These are phyloP conservation scores for Ceriops decandra DNA, from an alignment of 345 rosid species.

Conservation along the genomic window DNA sequence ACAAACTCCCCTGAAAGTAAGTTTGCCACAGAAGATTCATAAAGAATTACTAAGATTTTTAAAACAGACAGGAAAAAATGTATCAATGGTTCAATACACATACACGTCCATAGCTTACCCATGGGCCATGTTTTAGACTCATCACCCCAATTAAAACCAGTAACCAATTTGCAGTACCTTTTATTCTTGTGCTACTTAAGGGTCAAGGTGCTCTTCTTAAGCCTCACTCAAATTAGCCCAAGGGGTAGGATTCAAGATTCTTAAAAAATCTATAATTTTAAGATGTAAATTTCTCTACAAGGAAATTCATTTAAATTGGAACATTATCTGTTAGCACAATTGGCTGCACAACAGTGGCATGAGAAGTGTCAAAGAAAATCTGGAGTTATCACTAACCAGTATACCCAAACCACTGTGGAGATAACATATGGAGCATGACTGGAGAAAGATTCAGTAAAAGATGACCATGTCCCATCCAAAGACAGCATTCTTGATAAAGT, in stretches of 20 bases:
- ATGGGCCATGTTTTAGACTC: neutral
- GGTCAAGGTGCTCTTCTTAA: slow-evolving; percentile 4
- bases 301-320: slow-evolving; percentile 4
- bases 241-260: slow-evolving; percentile 6
- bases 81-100: neutral
- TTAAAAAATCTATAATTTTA: neutral
- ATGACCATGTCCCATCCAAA: slow-evolving; percentile 78
- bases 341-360: neutral
- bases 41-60: slow-evolving; percentile 4
- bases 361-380: slow-evolving; percentile 12
- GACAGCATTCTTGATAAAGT: slow-evolving; percentile 65
- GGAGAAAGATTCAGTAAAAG: slow-evolving; percentile 62
- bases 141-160: too few relatives aligned
- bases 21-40: slow-evolving; percentile 16
- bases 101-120: neutral
- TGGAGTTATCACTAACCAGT: slow-evolving; percentile 51
- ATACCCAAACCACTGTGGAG: slow-evolving; percentile 80
- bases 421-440: slow-evolving; percentile 54
- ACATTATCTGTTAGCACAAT: neutral
- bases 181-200: slow-evolving; percentile 4
- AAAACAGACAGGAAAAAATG: slow-evolving; percentile 2
- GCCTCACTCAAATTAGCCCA: slow-evolving; percentile 1
- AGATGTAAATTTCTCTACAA: neutral
- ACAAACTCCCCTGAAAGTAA: slow-evolving; percentile 71
- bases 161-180: too few relatives aligned